These are phyloP conservation scores for Erodium moschatum DNA, from an alignment of 441 rosid species.

Conservation along the genomic window DNA sequence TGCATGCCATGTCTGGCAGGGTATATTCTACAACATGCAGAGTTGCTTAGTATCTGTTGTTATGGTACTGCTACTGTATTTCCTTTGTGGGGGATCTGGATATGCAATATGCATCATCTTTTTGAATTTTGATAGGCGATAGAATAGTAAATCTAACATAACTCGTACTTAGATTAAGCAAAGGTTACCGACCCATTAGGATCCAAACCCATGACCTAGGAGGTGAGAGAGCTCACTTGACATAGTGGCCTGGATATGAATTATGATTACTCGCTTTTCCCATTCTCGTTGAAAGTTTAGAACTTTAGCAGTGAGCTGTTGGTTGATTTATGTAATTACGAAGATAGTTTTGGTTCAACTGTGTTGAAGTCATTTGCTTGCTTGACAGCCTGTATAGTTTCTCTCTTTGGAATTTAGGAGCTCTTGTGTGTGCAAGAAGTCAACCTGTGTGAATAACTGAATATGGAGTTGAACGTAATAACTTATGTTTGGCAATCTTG, in stretches of 20 bases:
- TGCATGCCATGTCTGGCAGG: not conserved
- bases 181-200: no score
- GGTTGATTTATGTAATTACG: not conserved
- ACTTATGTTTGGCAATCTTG: no score
- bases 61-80: not conserved
- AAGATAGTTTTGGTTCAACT: not conserved
- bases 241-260: not conserved
- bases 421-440: not conserved
- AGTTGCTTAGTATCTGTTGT: not conserved
- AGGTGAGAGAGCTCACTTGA: no score
- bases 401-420: not conserved
- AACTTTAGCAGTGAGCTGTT: constrained; percentile 3
- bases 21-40: not conserved
- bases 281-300: not conserved
- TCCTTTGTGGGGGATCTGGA: not conserved
- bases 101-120: not conserved
- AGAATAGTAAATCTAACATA: no score
- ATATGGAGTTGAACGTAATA: not conserved
- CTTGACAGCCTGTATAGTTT: not conserved
- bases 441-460: not conserved
- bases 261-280: not conserved
- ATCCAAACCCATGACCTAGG: no score
- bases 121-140: no score
- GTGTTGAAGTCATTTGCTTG: not conserved
- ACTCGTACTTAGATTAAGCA: no score